Percentiles rank a stretch among this genome's conserved stretches.
These are phyloP conservation scores for Marasmius sp. DNA, from an alignment of 1,284 basidiomycete species.

Conservation along the genomic window DNA sequence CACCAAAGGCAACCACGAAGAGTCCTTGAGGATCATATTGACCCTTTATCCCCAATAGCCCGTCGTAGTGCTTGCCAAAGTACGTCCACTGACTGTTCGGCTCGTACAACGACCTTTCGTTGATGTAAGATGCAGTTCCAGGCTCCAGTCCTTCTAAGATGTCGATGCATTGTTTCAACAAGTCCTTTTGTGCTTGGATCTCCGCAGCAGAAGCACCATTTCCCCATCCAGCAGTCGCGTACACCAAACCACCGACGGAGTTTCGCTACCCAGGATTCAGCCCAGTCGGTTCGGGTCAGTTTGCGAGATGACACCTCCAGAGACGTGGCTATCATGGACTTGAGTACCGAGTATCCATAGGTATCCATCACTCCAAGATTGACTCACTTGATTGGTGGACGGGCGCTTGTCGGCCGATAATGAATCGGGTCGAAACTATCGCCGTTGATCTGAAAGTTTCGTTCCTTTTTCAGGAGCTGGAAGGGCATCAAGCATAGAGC, in stretches of 20 bases:
- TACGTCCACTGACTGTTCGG: slow-evolving; percentile 28
- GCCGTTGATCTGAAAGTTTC: too few species aligned
- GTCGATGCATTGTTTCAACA: slow-evolving; percentile 19
- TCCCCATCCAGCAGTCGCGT: slow-evolving; percentile 27
- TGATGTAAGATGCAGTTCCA: slow-evolving; percentile 37
- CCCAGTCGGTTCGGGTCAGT: slow-evolving; percentile 33
- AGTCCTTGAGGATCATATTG: slow-evolving; percentile 30
- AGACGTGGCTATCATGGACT: slow-evolving; percentile 27
- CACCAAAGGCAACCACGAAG: slow-evolving; percentile 30
- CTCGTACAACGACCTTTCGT: slow-evolving; percentile 45
- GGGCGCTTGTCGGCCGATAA: too few species aligned
- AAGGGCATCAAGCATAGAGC: too few species aligned
- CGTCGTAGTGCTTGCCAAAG: slow-evolving; percentile 30
- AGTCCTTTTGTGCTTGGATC: slow-evolving; percentile 19
- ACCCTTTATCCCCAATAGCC: slow-evolving; percentile 25
- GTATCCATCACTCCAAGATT: not conserved
- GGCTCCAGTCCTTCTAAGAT: slow-evolving; percentile 27
- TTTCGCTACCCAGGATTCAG: slow-evolving; percentile 44
- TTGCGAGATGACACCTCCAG: slow-evolving; percentile 36
- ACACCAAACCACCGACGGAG: slow-evolving; percentile 29
- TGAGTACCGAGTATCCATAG: too few species aligned
- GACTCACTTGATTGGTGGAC: not conserved
- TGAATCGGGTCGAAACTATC: too few species aligned
- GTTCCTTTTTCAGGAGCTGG: too few species aligned
- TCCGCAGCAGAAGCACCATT: slow-evolving; percentile 26